phyloP scores from a whole-genome alignment of 2,329 filamentous ascomycete species.

The Diatrype stigma region DNA sequence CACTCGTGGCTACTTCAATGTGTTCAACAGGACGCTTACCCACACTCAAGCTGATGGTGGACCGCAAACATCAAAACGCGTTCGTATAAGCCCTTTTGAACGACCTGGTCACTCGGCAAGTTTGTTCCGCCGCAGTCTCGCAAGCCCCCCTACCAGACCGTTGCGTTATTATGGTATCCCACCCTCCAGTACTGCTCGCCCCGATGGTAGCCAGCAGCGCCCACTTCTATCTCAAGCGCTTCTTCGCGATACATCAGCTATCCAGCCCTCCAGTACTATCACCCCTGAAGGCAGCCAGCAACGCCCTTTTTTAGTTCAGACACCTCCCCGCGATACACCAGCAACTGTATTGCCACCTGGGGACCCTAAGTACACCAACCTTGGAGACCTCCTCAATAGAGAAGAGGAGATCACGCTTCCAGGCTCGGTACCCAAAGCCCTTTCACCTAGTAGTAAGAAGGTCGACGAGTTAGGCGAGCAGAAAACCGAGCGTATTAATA shows the following conservation, averaged over 20 bases:
- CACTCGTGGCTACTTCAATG: neutral
- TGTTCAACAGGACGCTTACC: neutral
- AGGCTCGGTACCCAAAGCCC: conserved; percentile 8
- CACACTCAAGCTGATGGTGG: neutral
- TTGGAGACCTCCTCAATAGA: conserved; percentile 20
- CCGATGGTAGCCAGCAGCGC: no score
- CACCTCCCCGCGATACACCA: conserved; percentile 8
- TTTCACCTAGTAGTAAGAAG: conserved; percentile 10
- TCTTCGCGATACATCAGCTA: no score
- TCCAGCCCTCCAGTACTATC: no score
- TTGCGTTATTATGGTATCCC: no score
- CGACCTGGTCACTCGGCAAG: neutral
- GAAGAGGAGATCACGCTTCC: conserved; percentile 19
- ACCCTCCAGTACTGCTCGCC: no score
- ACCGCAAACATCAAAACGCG: neutral
- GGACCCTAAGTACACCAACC: conserved; percentile 12
- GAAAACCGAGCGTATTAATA: conserved; percentile 6
- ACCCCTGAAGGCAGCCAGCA: no score
- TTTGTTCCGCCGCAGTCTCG: no score
- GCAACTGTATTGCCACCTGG: no score
- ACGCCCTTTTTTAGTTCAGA: neutral
- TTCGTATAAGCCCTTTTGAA: neutral
- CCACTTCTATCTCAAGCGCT: no score
- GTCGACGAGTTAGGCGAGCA: conserved; percentile 10
- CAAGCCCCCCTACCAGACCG: no score